Percentiles rank a stretch among this genome's conserved stretches.
Evolutionary conservation across 2,329 filamentous ascomycete genomes (phyloP).

Genomic region (Colletotrichum shisoi): DNA sequence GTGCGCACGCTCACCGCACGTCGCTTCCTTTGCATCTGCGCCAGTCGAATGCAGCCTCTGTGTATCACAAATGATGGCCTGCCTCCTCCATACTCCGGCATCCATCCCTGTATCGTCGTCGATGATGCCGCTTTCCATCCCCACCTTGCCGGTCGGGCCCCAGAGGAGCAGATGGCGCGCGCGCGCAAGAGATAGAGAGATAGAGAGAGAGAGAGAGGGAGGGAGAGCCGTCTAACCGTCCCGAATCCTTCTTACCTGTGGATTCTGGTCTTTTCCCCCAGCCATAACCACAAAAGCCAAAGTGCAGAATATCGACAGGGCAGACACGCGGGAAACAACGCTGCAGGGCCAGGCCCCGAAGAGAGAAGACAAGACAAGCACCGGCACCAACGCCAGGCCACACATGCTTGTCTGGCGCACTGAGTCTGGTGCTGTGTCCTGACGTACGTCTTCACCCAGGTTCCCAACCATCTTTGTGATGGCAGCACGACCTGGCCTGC

Average conservation of each 20-base stretch:
- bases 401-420: constrained; percentile 10
- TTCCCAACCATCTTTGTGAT: constrained; percentile 29
- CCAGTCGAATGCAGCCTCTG: constrained; percentile 26
- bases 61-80: constrained; percentile 20
- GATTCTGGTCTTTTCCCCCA: constrained; percentile 4
- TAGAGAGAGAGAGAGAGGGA: background rate
- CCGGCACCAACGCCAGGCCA: constrained; percentile 7
- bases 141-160: constrained; percentile 16
- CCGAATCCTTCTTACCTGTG: constrained; percentile 8
- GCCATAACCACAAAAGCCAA: constrained; percentile 8
- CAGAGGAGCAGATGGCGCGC: background rate
- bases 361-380: constrained; percentile 18
- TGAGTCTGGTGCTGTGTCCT: constrained; percentile 24
- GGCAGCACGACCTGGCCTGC: constrained; percentile 28
- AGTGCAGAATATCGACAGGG: constrained; percentile 26
- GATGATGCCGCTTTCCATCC: constrained; percentile 10
- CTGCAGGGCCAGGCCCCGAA: constrained; percentile 1
- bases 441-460: constrained; percentile 26
- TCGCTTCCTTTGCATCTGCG: constrained; percentile 20
- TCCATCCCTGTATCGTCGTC: constrained; percentile 15
- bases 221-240: constrained; percentile 8
- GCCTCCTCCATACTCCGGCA: constrained; percentile 21
- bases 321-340: constrained; percentile 11
- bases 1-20: constrained; percentile 11
- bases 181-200: background rate